phyloP scores from a whole-genome alignment of 176 grass and related monocot genomes.

The Phoenix dactylifera region DNA sequence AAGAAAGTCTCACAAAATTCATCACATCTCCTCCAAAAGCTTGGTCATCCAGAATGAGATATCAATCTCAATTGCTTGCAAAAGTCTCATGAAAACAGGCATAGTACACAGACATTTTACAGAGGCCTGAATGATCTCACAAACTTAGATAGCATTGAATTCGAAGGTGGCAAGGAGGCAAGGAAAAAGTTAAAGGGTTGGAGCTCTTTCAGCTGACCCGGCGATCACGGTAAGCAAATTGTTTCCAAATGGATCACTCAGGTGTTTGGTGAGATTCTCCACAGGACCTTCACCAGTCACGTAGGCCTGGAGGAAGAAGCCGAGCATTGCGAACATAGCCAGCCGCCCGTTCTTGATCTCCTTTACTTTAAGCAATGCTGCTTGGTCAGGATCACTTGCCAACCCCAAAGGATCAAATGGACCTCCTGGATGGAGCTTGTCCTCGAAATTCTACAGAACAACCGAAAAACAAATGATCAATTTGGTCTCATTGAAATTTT shows the following conservation, averaged over 20 bases:
- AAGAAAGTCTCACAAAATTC: too few species aligned
- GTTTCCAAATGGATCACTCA: slow-evolving; percentile 97
- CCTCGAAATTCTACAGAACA: slow-evolving; percentile 57
- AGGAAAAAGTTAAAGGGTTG: slow-evolving; percentile 45
- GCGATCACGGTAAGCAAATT: slow-evolving; percentile 98
- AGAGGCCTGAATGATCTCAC: too few species aligned
- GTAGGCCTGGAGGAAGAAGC: slow-evolving; percentile 95
- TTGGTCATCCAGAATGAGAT: too few species aligned
- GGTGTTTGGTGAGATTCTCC: slow-evolving; percentile 84
- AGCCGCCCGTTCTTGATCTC: slow-evolving; percentile 98
- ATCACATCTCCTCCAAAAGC: too few species aligned
- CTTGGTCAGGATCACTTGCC: slow-evolving; percentile 76
- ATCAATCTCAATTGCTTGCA: too few species aligned
- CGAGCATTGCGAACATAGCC: slow-evolving; percentile 94
- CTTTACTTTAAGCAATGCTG: slow-evolving; percentile 90
- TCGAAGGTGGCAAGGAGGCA: too few species aligned
- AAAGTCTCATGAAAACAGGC: too few species aligned
- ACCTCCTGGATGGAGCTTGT: slow-evolving; percentile 83
- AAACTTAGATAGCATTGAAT: too few species aligned
- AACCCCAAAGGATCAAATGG: slow-evolving; percentile 86
- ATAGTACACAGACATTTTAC: too few species aligned
- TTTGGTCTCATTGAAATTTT: too few species aligned
- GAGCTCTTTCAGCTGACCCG: slow-evolving; percentile 65
- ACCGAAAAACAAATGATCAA: too few species aligned
- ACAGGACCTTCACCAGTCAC: slow-evolving; percentile 97